A percentile compares a stretch with the other conserved stretches of the same genome.
phyloP scores from a whole-genome alignment of 2,329 filamentous ascomycete species.

The Cordyceps farinosa region DNA sequence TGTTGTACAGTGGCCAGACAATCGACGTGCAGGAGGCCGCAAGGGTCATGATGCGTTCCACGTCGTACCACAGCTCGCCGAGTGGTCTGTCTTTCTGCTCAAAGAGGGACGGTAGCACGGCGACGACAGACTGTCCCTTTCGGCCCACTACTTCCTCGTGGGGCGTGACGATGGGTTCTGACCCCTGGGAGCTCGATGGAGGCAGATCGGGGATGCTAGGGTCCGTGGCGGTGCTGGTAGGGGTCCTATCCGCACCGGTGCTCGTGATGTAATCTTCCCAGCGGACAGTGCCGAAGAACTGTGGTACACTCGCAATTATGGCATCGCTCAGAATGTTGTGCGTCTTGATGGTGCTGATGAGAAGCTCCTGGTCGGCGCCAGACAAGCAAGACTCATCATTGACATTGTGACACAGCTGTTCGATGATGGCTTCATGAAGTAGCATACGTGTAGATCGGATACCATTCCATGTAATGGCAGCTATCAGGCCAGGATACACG shows the following conservation, averaged over 20 bases:
- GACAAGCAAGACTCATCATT: conserved; percentile 27
- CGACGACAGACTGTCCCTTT: conserved; percentile 6
- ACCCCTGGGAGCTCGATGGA: neutral
- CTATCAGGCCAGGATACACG: conserved; percentile 42
- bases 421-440: conserved; percentile 45
- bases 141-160: conserved; percentile 9
- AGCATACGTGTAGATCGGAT: conserved; percentile 45
- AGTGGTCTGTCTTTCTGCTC: conserved; percentile 30
- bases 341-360: conserved; percentile 36
- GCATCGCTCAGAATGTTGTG: conserved; percentile 39
- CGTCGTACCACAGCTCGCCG: conserved; percentile 25
- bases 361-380: conserved; percentile 32
- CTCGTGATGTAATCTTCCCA: conserved; percentile 33
- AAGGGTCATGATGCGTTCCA: conserved; percentile 46
- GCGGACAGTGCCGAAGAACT: conserved; percentile 47
- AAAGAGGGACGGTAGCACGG: conserved; percentile 21
- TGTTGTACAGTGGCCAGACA: conserved; percentile 49
- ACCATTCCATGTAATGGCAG: conserved; percentile 47
- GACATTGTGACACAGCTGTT: conserved; percentile 38
- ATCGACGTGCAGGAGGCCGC: conserved; percentile 46
- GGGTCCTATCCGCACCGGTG: conserved; percentile 13
- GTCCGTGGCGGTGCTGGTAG: neutral
- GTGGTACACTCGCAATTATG: conserved; percentile 46
- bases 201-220: neutral
- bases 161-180: conserved; percentile 12